Base-by-base conservation (phyloP, 164 flowering plant species). In the Protea cynaroides region DNA sequence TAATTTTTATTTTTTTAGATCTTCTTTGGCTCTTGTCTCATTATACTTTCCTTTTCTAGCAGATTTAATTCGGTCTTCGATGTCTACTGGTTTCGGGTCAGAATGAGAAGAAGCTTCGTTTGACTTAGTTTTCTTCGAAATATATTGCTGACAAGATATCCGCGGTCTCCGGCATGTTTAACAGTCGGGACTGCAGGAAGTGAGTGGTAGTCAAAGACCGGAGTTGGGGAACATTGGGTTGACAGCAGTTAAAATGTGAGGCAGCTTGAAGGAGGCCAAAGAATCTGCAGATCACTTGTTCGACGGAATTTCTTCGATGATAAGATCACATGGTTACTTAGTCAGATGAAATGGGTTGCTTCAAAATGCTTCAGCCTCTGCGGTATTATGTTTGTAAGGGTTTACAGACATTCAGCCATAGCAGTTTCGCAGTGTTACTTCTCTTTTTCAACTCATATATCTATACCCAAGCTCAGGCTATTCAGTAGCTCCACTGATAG, bases 361-460 rank as follows among this genome's bases (percentile, higher is more conserved):
- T 58, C 50, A 22, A 22, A 65, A 64, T 64, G 60, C 15, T 43
- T 70, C 54, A 21, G 46, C 8, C 51, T 57, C 25, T 63, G 66
- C 37, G 56, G 38, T 67, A 64, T 70, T 71, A 71, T 65, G 72
- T 34, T 75, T 69, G 70, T 68, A 71, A 65, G 78, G 64, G 25
- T 71, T 59, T 53, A 56, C 50, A 58, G 25, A 25, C 56, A 58
- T 43, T 54, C 78, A 58, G 34, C 36, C 57, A 21, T 38, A 2
- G 34, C 34, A 29, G 34, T 29, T 2, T 2, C 34, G 34, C 4
- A 29, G 34, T 29, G 0, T 63, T 64, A 44, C 44, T 54, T 67
- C 54, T 40, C 54, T 51, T 68, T 22, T 22, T 61, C 54, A 18
- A 10, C 61, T 25, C 56, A 25, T 47, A 12, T 54, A 43, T 34